Conservation (phyloP, 208 protist genomes). For the Acanthamoeba culbertsoni region DNA sequence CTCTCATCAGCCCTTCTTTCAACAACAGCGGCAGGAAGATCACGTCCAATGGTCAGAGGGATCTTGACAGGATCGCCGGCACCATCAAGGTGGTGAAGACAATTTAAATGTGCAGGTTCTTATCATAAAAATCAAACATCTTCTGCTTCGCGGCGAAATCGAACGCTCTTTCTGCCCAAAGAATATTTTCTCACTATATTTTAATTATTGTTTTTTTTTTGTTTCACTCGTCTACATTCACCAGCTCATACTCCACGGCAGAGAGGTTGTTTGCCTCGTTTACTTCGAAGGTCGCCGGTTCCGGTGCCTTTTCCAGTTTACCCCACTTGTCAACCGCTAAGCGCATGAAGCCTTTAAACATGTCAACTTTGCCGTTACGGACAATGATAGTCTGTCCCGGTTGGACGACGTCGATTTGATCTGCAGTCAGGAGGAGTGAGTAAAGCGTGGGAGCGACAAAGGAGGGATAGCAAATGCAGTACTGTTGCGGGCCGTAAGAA, state of each 20-base stretch:
- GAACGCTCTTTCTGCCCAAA: background rate
- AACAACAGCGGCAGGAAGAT: conserved; percentile 88
- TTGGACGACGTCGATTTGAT: conserved; percentile 75
- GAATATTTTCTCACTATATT: background rate
- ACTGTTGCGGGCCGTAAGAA: conserved; percentile 73
- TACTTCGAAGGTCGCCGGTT: conserved; percentile 51
- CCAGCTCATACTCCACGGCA: conserved; percentile 73
- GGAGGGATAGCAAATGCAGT: background rate
- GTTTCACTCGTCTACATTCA: conserved; percentile 37
- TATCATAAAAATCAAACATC: background rate
- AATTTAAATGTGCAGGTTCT: conserved; percentile 36
- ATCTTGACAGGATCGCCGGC: conserved; percentile 92
- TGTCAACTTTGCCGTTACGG: conserved; percentile 69
- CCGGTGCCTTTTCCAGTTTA: conserved; percentile 67
- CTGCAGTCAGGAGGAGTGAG: conserved; percentile 53
- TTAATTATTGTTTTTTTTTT: background rate
- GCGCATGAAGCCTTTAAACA: conserved; percentile 73
- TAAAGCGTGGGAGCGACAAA: background rate
- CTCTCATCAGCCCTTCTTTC: background rate
- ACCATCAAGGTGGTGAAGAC: conserved; percentile 46
- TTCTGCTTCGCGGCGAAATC: background rate
- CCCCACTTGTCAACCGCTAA: conserved; percentile 72
- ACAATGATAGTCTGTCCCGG: conserved; percentile 71
- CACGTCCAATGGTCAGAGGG: conserved; percentile 92
- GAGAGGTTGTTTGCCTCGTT: conserved; percentile 70